Evolutionary conservation across 331 rosid species (phyloP), one percentile per base, ranked within the genome.

Genomic region (Acacia pycnantha): DNA sequence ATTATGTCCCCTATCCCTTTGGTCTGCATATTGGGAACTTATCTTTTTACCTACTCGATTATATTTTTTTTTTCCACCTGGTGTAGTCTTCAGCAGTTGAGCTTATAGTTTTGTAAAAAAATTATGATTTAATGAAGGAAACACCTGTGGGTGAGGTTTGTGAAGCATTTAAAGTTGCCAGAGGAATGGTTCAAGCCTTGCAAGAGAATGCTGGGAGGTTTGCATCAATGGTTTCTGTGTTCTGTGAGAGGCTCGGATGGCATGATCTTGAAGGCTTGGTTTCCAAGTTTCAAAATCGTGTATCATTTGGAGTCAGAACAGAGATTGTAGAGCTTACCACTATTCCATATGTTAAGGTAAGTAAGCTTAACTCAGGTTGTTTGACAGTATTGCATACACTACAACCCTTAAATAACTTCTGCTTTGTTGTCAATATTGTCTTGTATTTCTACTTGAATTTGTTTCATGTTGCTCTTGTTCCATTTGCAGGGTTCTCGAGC

Each of bases 191-290:
- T 61, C 97, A 96, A 88, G 92, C 94, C 75, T 89, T 96, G 86
- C 98, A 93, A 89, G 99, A 96, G 88, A 96, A 88, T 87, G 97
- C 97, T 54, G 99, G 99, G 82, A 94, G 98, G 90, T 93, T 96
- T 88, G 99, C 99, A 72, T 92, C 97, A 24, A 93, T 93, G 99
- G 97, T 96, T 78, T 81, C 98, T 73, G 91, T 90, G 82, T 96
- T 96, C 73, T 96, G 98, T 83, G 99, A 93, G 85, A 92, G 99
- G 90, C 97, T 93, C 84, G 98, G 97, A 41, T 96, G 99, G 99
- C 90, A 91, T 62, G 99, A 93, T 88, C 88, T 96, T 50, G 97
- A 93, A 88, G 97, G 98, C 82, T 76, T 96, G 84, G 97, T 96
- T 71, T 84, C 93, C 80, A 96, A 90, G 92, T 96, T 96, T 84